Percentiles rank a stretch among this genome's conserved stretches.
Evolutionary conservation across 768 basidiomycete genomes (phyloP).

Genomic region (Leucosporidium scottii): DNA sequence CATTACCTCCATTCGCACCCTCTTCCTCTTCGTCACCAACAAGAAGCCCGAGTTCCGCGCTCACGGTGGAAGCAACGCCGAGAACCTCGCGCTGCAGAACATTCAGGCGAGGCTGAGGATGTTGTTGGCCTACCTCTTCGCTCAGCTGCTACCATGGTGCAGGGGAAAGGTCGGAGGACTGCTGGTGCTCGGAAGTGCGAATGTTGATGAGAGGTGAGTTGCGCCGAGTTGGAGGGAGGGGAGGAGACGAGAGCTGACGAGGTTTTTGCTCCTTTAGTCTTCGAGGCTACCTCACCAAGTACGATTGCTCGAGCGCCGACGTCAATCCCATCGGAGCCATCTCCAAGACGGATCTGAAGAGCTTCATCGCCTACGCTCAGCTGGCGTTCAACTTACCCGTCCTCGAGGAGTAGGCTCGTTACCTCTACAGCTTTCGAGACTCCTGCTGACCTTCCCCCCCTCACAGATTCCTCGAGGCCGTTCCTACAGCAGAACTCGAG

Average conservation of each 20-base stretch:
- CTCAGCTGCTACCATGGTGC: constrained; percentile 91
- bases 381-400: constrained; percentile 76
- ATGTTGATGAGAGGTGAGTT: constrained; percentile 87
- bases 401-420: constrained; percentile 56
- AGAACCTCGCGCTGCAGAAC: constrained; percentile 95
- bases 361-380: constrained; percentile 80
- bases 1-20: constrained; percentile 70
- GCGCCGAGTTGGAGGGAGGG: background rate
- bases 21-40: constrained; percentile 78
- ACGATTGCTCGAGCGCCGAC: constrained; percentile 91
- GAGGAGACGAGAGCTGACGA: background rate
- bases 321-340: constrained; percentile 98
- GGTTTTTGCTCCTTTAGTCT: constrained; percentile 53
- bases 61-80: constrained; percentile 76
- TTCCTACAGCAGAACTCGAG: constrained; percentile 92
- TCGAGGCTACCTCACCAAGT: constrained; percentile 94
- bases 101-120: constrained; percentile 94
- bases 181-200: constrained; percentile 93
- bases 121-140: constrained; percentile 77
- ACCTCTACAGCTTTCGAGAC: background rate
- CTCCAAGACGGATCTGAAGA: constrained; percentile 94
- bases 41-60: constrained; percentile 66
- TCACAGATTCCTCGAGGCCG: constrained; percentile 75
- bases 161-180: constrained; percentile 67
- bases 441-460: background rate